Conservation (phyloP, 768 basidiomycete species). For the Lactarius deliciosus region DNA sequence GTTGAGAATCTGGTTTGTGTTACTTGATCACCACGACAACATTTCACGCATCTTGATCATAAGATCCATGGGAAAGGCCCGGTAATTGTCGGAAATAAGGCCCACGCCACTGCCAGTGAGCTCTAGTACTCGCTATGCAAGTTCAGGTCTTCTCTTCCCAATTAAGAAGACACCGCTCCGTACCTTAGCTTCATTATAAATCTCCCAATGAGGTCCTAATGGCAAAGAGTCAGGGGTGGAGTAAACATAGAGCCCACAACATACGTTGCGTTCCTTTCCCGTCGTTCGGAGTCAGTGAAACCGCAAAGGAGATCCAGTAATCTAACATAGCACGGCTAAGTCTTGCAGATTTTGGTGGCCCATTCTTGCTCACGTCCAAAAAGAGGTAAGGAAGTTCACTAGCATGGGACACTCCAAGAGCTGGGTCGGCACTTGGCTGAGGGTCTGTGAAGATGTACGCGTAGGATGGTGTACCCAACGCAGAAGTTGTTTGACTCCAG, state of each 20-base stretch:
- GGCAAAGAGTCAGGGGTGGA: not conserved
- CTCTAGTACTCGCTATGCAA: constrained; percentile 16
- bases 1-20: not conserved
- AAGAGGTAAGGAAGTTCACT: constrained; percentile 32
- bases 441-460: constrained; percentile 47
- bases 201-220: not conserved
- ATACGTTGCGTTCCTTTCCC: constrained; percentile 39
- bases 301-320: constrained; percentile 50
- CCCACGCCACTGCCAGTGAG: constrained; percentile 10
- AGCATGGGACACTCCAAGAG: constrained; percentile 27
- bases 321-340: constrained; percentile 43
- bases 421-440: constrained; percentile 28
- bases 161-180: not conserved
- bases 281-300: constrained; percentile 46
- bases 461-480: constrained; percentile 40
- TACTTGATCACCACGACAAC: constrained; percentile 16
- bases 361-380: constrained; percentile 3
- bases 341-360: constrained; percentile 6
- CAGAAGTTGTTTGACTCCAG: constrained; percentile 43
- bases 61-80: constrained; percentile 11
- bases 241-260: constrained; percentile 7
- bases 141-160: not conserved
- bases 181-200: constrained; percentile 15
- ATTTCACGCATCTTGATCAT: constrained; percentile 5
- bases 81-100: constrained; percentile 17